Base-by-base conservation (phyloP, 257 asterid genomes). In the Nicotiana undulata region DNA sequence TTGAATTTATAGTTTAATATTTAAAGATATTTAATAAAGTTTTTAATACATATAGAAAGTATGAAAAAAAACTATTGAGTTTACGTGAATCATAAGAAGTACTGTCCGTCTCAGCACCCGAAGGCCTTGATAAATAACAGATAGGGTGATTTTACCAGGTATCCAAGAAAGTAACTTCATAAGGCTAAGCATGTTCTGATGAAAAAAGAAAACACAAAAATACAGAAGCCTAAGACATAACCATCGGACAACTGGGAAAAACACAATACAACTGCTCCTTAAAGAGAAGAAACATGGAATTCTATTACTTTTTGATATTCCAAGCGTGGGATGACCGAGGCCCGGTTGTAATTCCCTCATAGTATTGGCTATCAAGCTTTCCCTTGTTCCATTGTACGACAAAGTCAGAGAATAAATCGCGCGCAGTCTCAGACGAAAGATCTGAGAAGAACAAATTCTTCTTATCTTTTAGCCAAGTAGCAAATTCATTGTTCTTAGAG, bases 391-490 rank as follows among this genome's bases (percentile, higher is more conserved):
- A 96, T 52, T 83, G 91, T n/a, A 46, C 70, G 81, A 91, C 97
- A 76, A 93, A 96, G 55, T 87, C 86, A 8, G 90, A 81, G 68
- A 92, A 93, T 55, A 93, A 86, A 20, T 85, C 81, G 53, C 92
- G 88, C 49, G 99, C 92, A 53, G 90, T 61, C 80, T 89, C 96
- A 2, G 98, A 91, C 0, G 97, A 93, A 68, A 95, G 95, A 85
- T 93, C 98, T 9, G 91, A 85, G 88, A 95, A 93, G 82, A 88
- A 95, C 63, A 81, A 26, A 0, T 84, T 82, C 75, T 80, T 93
- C 92, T 92, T 96, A 70, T 92, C 92, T 80, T 92, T 95, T 18
- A 95, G 95, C 99, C 99, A 95, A 75, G 85, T 86, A 3, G 99
- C 87, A 80, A 95, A 95, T 81, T 95, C 99, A 44, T 91, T 92